phyloP scores from a whole-genome alignment of 208 protist genomes.

The Naegleria fowleri region DNA sequence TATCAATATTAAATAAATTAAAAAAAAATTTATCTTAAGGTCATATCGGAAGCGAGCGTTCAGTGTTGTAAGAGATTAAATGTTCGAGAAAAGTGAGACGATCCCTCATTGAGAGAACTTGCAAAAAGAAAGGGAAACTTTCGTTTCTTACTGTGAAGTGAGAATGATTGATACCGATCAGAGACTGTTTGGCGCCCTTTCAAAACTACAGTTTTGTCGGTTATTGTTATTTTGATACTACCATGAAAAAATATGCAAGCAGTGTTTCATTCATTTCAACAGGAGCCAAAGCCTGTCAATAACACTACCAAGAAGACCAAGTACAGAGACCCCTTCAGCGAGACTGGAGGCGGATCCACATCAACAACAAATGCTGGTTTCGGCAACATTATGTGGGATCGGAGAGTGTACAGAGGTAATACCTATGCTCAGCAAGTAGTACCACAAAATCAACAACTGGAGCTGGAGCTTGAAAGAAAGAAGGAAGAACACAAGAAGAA shows the following conservation, averaged over 20 bases:
- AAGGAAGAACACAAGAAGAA: conserved; percentile 55
- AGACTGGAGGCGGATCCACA: background rate
- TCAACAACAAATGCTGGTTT: background rate
- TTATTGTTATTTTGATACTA: no score
- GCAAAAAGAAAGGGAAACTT: no score
- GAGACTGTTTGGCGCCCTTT: background rate
- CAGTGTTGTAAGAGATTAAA: no score
- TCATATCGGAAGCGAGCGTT: no score
- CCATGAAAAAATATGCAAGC: conserved; percentile 2
- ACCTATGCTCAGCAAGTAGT: conserved; percentile 81
- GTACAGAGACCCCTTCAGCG: conserved; percentile 9
- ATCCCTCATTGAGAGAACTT: no score
- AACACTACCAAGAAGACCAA: background rate
- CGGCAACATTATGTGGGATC: conserved; percentile 88
- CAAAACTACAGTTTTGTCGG: background rate
- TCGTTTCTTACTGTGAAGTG: no score
- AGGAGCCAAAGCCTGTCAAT: background rate
- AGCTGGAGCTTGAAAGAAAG: conserved; percentile 62
- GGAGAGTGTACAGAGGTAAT: conserved; percentile 84
- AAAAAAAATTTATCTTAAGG: conserved; percentile 6
- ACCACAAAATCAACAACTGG: conserved; percentile 59
- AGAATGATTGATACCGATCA: no score
- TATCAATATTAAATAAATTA: background rate
- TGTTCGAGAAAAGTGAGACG: no score
- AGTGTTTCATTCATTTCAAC: conserved; percentile 3